These are phyloP conservation scores for Tuber magnatum DNA, from an alignment of 495 filamentous ascomycete genomes.

Conservation along the genomic window DNA sequence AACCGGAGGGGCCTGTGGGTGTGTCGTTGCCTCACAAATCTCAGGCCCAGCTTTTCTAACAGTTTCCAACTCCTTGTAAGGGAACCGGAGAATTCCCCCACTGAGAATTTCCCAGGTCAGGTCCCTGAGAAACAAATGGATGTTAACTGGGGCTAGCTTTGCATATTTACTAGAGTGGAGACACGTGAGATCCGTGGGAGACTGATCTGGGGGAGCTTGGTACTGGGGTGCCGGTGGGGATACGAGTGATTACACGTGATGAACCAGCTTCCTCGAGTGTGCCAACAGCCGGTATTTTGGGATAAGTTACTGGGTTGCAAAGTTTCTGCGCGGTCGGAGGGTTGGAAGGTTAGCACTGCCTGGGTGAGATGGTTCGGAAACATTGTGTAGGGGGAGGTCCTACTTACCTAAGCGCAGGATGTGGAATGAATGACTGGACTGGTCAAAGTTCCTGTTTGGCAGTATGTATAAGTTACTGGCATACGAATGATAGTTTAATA, in stretches of 20 bases:
- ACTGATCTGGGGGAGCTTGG: not conserved
- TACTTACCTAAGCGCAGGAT: not conserved
- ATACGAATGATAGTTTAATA: not conserved
- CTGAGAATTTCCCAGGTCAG: not conserved
- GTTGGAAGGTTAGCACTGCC: not conserved
- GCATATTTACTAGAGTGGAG: not conserved
- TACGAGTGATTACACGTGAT: not conserved
- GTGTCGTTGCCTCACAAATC: not conserved
- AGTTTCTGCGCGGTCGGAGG: not conserved
- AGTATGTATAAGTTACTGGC: not conserved
- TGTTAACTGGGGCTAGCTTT: not conserved
- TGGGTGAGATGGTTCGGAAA: not conserved
- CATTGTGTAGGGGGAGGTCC: not conserved
- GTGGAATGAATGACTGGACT: not conserved
- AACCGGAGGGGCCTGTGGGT: not conserved
- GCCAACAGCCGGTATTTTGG: not conserved
- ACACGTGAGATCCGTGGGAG: not conserved
- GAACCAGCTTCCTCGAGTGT: not conserved
- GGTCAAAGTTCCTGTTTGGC: not conserved
- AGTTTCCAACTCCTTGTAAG: not conserved
- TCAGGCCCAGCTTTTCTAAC: not conserved
- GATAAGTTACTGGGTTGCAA: not conserved
- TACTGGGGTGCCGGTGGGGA: not conserved
- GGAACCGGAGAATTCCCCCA: not conserved
- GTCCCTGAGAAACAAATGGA: not conserved